These are phyloP conservation scores for Gryganskiella cystojenkinii DNA, from an alignment of 192 early-diverging fungal species.

Conservation along the genomic window DNA sequence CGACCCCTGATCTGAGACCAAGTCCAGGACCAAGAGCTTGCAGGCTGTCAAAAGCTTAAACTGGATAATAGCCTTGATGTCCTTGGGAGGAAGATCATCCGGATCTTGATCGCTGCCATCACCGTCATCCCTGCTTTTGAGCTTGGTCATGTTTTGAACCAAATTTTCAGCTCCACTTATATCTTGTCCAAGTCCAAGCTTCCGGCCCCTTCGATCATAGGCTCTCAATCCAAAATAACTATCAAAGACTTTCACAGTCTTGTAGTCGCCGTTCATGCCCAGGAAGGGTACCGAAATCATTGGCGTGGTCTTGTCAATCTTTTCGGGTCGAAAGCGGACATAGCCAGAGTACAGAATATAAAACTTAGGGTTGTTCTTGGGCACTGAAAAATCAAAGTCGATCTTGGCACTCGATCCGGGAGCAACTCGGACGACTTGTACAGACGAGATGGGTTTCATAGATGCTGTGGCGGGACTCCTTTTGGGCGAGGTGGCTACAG, in stretches of 20 bases:
- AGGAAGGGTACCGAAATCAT: conserved; percentile 9
- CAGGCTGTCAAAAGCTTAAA: conserved; percentile 1
- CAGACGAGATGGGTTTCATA: background rate
- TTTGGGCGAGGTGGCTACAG: background rate
- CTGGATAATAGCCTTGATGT: background rate
- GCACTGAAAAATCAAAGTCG: conserved; percentile 38
- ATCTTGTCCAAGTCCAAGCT: background rate
- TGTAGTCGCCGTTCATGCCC: conserved; percentile 21
- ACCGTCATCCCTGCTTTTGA: background rate
- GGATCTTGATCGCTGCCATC: background rate
- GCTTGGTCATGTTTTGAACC: background rate
- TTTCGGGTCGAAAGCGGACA: background rate
- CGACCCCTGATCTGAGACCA: background rate
- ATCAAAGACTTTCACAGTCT: conserved; percentile 9
- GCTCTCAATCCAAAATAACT: background rate
- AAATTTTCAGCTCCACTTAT: background rate
- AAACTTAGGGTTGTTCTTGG: conserved; percentile 28
- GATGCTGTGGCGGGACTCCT: background rate
- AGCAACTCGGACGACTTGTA: conserved; percentile 23
- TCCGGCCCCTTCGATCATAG: background rate
- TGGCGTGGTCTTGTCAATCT: background rate
- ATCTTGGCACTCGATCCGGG: background rate
- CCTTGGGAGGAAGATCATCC: background rate
- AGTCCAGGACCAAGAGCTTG: background rate
- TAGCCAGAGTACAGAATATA: conserved; percentile 16